Conservation (phyloP, 2,329 filamentous ascomycete species). For the Clarireedia homoeocarpa region DNA sequence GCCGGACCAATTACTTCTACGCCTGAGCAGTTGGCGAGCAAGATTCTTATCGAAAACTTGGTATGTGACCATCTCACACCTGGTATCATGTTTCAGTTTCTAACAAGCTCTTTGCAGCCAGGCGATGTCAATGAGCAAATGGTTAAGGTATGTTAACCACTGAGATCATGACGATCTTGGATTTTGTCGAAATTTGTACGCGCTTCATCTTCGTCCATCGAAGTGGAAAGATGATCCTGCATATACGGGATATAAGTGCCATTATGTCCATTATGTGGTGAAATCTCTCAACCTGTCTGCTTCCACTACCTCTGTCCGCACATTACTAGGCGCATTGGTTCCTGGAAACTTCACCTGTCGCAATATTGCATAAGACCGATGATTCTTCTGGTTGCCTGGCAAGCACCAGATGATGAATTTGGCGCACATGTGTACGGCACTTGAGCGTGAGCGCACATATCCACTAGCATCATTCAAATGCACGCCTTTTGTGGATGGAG, state of each 20-base stretch:
- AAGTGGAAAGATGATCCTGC: constrained; percentile 6
- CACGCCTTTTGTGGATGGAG: background rate
- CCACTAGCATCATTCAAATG: constrained; percentile 10
- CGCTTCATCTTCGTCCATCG: constrained; percentile 6
- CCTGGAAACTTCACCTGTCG: constrained; percentile 53
- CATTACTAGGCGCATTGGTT: constrained; percentile 29
- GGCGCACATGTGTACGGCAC: constrained; percentile 28
- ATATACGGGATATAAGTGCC: constrained; percentile 14
- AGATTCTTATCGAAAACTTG: constrained; percentile 79
- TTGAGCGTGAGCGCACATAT: constrained; percentile 2
- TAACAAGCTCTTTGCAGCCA: constrained; percentile 48
- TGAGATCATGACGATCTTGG: constrained; percentile 60
- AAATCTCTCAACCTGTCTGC: constrained; percentile 25
- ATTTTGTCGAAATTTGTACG: constrained; percentile 62
- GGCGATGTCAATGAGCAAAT: constrained; percentile 92
- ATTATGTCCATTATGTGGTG: constrained; percentile 16
- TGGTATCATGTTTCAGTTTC: background rate
- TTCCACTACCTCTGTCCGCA: constrained; percentile 33
- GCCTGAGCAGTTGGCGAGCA: constrained; percentile 65
- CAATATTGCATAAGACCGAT: constrained; percentile 40
- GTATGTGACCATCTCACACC: constrained; percentile 47
- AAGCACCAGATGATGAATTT: constrained; percentile 37
- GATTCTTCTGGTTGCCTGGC: constrained; percentile 42
- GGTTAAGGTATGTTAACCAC: constrained; percentile 99
- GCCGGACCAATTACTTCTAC: constrained; percentile 57